Base-by-base conservation (phyloP, 495 filamentous ascomycete species). In the Glonium stellatum region DNA sequence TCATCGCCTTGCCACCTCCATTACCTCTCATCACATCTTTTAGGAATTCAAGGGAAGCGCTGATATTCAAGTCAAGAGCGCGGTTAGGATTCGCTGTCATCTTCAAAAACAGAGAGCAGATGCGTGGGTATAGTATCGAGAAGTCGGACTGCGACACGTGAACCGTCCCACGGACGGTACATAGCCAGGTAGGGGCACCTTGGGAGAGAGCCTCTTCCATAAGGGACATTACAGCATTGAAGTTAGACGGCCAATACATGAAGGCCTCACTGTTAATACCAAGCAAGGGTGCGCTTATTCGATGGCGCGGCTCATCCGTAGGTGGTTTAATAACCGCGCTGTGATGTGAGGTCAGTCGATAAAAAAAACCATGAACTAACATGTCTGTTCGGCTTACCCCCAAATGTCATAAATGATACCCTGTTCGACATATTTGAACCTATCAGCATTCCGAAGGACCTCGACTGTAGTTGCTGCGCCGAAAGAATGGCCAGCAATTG, bases 231-330 rank as follows among this genome's bases (percentile, higher is more conserved):
- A 84, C 71, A 39, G 76, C 72, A 35, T 77, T 67, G 60, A 80
- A 81, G 63, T 83, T 85, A 15, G 76, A 73, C 31, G 74, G 73
- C 82, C 82, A 84, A 68, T 84, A 78, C 72, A 81, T 81, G 67
- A 83, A 84, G 4, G 80, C 83, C 69, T 85, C 80, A 13, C 76
- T 79, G 59, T 83, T 84, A 69, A 86, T 77, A 18, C 76, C 78
- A 13, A 84, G 69, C 12, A 85, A 65, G 18, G 81, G 82, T 27
- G 73, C 71, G 54, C 69, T 67, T 36, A 84, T 74, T 15, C 72
- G 67, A 57, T 78, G 71, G 12, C 70, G 54, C 9, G 71, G 59
- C 6, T 75, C 67, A 11, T 67, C 60, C 35, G 59, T 60, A 1
- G 65, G 65, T 18, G 69, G 67, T 13, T 62, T 64, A 27, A 68